Evolutionary conservation across 1,284 basidiomycete species (phyloP).

Genomic region (Trichosporon ovoides): DNA sequence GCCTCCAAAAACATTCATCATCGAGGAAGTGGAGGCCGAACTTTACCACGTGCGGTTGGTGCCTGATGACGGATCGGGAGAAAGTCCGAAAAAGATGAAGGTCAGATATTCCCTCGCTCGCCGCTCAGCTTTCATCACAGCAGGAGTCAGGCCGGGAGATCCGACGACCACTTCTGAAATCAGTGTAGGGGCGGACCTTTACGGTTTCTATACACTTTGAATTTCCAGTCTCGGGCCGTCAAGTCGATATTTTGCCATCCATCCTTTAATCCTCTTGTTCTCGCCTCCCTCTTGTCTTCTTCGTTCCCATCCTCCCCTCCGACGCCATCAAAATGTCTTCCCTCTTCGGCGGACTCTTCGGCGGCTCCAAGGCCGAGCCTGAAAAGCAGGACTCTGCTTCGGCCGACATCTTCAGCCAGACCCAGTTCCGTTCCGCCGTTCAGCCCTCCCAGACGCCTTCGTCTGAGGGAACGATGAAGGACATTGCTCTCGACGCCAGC

Average conservation of each 20-base stretch:
- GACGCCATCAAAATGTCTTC: constrained; percentile 39
- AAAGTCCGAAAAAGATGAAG: neutral
- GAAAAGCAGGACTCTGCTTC: constrained; percentile 30
- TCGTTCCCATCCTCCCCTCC: neutral
- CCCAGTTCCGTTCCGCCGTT: constrained; percentile 38
- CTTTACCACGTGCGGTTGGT: neutral
- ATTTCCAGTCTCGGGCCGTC: constrained; percentile 1
- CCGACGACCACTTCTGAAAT: neutral
- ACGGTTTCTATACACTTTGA: neutral
- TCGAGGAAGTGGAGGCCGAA: neutral
- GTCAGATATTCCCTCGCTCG: neutral
- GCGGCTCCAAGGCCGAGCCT: constrained; percentile 18
- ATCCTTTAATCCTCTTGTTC: too few species aligned
- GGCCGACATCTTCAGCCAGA: constrained; percentile 39
- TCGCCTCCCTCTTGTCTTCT: neutral
- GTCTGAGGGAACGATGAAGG: neutral
- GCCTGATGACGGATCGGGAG: neutral
- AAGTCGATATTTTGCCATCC: constrained; percentile 6
- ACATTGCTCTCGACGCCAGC: constrained; percentile 9
- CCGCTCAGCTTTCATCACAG: neutral
- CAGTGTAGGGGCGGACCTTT: too few species aligned
- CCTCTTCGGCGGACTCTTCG: constrained; percentile 39
- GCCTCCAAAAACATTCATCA: constrained; percentile 4
- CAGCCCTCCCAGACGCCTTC: constrained; percentile 21
- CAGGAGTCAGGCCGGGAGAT: neutral